Conservation (phyloP, 352 stramenopile species). For the Globisporangium solare region DNA sequence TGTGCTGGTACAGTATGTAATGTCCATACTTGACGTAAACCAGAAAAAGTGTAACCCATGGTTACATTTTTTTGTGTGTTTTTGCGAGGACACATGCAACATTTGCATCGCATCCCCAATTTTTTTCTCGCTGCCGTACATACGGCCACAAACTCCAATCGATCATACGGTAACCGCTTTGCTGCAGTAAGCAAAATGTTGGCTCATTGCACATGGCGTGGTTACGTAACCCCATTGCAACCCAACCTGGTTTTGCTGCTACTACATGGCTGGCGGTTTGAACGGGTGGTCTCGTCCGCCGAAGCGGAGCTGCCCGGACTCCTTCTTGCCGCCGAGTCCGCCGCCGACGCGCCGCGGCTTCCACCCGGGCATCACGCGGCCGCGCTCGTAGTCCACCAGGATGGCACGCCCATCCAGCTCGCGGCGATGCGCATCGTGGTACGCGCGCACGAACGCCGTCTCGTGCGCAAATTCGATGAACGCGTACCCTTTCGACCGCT, state of each 20-base stretch:
- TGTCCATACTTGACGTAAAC: background rate
- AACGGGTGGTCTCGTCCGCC: conserved; percentile 74
- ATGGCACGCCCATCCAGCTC: conserved; percentile 57
- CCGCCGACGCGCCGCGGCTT: conserved; percentile 77
- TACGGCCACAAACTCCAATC: too few relatives aligned
- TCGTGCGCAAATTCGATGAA: conserved; percentile 72
- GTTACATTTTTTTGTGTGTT: too few relatives aligned
- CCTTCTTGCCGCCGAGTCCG: conserved; percentile 68
- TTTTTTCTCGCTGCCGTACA: too few relatives aligned
- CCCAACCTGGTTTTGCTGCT: background rate
- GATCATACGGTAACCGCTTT: too few relatives aligned
- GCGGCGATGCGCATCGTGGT: conserved; percentile 42
- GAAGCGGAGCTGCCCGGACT: conserved; percentile 82
- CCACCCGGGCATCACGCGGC: conserved; percentile 75
- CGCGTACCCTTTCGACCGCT: conserved; percentile 69
- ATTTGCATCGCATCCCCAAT: too few relatives aligned
- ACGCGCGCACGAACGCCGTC: conserved; percentile 51
- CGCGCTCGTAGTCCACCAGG: conserved; percentile 76
- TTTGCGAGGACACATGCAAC: too few relatives aligned
- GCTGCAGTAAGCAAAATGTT: too few relatives aligned
- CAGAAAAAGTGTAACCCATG: too few relatives aligned
- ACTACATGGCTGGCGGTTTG: conserved; percentile 24
- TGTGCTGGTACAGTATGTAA: too few relatives aligned
- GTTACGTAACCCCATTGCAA: too few relatives aligned
- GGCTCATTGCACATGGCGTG: too few relatives aligned